Evolutionary conservation across 176 grass and related monocot genomes (phyloP), one percentile per base, ranked within the genome.

Genomic region (Leersia perrieri): DNA sequence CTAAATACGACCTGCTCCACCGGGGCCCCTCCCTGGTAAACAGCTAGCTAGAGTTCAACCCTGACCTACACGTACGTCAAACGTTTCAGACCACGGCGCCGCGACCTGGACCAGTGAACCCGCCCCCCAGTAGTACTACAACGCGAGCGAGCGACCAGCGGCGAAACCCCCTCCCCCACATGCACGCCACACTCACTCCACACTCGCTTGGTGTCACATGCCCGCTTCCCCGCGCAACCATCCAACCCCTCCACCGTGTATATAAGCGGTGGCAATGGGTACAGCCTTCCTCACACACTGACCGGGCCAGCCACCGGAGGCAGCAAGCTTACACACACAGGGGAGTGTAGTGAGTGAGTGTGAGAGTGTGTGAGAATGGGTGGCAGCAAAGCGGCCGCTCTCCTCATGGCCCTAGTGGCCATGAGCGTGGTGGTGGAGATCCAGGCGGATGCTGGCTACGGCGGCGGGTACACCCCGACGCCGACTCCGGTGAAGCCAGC

Each of bases 381-480:
- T 72, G 73, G 57, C 78, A 85, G 58, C n/a, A n/a, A n/a, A n/a
- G n/a, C n/a, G 27, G 86, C 86, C 3, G 79, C 84, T 53, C 75
- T 87, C 65, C 31, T 93, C 63, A 64, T 89, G 80, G 86, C 82
- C 84, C 76, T 94, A 7, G 70, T 94, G 83, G 83, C 89, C 83
- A 63, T 84, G 42, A 88, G 82, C 86, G 61, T 94, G 65, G 79
- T 76, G 38, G 45, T 91, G 12, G 92, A 88, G 75, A 41, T 55
- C 63, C 61, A 77, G 26, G 92, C 92, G 23, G 22, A 72, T 65
- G 5, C 3, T 11, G 64, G 77, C 58, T 89, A 65, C 82, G 82
- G 78, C 42, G 82, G 82, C 65, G 82, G 77, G 42, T 88, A 93
- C 71, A 67, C 12, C 0, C 82, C 91, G 0, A 14, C 79, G n/a